Percentiles rank a stretch among this genome's conserved stretches.
These are phyloP conservation scores for Elongisporangium anandrum DNA, from an alignment of 352 stramenopile species.

Conservation along the genomic window DNA sequence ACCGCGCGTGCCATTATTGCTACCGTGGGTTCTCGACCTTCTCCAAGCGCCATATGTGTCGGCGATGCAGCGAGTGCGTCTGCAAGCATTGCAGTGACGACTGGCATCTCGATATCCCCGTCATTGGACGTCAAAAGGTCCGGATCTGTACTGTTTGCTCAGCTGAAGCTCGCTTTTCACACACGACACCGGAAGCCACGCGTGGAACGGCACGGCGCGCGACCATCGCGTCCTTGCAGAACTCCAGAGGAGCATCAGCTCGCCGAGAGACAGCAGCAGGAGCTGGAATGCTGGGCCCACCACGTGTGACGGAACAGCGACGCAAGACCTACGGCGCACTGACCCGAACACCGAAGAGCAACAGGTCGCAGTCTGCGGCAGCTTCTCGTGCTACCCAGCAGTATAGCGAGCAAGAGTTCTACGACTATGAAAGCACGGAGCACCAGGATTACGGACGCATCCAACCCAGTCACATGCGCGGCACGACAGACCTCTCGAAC, in stretches of 20 bases:
- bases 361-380: background rate
- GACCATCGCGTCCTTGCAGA: background rate
- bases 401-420: background rate
- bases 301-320: background rate
- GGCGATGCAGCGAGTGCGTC: constrained; percentile 74
- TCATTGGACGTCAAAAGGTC: constrained; percentile 73
- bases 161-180: constrained; percentile 56
- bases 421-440: background rate
- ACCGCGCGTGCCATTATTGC: constrained; percentile 63
- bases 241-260: background rate
- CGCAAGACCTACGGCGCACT: background rate
- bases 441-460: background rate
- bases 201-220: background rate
- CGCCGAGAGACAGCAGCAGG: background rate
- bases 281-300: background rate
- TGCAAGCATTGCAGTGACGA: constrained; percentile 77
- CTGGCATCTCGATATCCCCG: constrained; percentile 74
- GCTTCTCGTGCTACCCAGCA: background rate
- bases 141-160: constrained; percentile 84
- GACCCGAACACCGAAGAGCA: background rate
- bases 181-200: constrained; percentile 21
- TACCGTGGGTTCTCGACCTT: constrained; percentile 60
- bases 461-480: background rate
- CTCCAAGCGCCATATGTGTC: constrained; percentile 57
- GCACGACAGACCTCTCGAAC: background rate